Evolutionary conservation across 306 rosid species (phyloP).

Genomic region (Senna tora): DNA sequence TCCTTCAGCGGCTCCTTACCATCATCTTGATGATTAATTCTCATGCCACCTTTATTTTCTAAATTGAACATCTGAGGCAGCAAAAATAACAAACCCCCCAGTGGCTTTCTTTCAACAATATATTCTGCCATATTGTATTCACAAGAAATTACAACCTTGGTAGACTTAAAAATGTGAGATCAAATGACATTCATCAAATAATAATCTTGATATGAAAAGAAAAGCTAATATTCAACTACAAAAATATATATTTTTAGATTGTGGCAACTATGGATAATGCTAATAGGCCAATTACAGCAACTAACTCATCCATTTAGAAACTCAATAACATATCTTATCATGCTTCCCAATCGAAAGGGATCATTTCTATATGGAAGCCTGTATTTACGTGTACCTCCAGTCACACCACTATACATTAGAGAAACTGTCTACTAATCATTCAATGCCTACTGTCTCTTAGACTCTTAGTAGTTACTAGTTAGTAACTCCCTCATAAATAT

Average conservation of each 20-base stretch:
- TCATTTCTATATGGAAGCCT: background rate
- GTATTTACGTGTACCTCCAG: background rate
- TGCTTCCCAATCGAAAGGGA: background rate
- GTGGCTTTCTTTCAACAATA: conserved; percentile 72
- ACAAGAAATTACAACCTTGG: conserved; percentile 33
- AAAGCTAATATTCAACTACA: conserved; percentile 23
- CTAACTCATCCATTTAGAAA: conserved; percentile 16
- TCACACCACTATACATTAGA: background rate
- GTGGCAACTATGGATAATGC: conserved; percentile 2
- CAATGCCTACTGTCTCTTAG: background rate
- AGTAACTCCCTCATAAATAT: background rate
- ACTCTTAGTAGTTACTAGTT: too few relatives aligned
- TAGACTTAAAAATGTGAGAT: conserved; percentile 2
- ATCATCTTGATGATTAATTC: conserved; percentile 45
- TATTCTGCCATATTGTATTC: conserved; percentile 68
- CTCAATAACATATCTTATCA: background rate
- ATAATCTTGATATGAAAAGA: conserved; percentile 25
- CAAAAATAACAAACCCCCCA: conserved; percentile 87
- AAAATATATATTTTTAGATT: conserved; percentile 2
- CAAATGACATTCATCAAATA: conserved; percentile 32
- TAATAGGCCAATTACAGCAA: background rate
- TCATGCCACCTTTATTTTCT: conserved; percentile 47
- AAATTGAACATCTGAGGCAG: conserved; percentile 73
- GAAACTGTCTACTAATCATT: conserved; percentile 6
- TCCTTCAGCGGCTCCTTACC: conserved; percentile 51